Base-by-base conservation (phyloP, 306 rosid genomes). In the Cotoneaster glaucophyllus region DNA sequence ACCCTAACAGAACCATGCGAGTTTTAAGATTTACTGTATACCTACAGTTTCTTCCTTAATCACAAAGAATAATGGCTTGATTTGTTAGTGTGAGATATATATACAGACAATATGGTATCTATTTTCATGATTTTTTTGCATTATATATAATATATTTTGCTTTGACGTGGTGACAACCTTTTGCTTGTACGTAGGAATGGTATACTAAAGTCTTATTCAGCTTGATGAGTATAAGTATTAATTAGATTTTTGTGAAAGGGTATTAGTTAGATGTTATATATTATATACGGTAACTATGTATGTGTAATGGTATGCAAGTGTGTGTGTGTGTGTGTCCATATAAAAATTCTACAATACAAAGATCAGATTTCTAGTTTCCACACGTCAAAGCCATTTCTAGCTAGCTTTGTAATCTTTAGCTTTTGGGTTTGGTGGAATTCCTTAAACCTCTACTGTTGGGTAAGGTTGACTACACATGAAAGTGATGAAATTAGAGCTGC, bases 351-450 rank as follows among this genome's bases (percentile, higher is more conserved):
- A n/a, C 26, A 56, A 56, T 56, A 56, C 22, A 21, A 19, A 53
- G 5, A n/a, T n/a, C 62, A 56, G 28, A 57, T 57, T 4, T 57
- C 28, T 25, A 57, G 63, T 32, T 70, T 70, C 13, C 24, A 21
- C 29, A 45, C 22, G 31, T 71, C 68, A 76, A 79, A 74, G 22
- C 34, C 25, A 22, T 48, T 13, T 13, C 2, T 50, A 12, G 56
- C 56, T 44, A 56, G 74, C 76, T 71, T 70, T 70, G 53, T 48
- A 62, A 1, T 56, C 32, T 14, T 57, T 76, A 73, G 74, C 90
- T 85, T 87, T 79, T 34, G 56, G 70, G 77, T 87, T 83, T 74
- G 90, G 93, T 50, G 69, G 65, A 83, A 66, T 15, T 82, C 88
- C 90, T 83, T 61, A 52, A 12, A 70, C 69, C 62, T 73, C 76